Evolutionary conservation across 1,139 yeast genomes (phyloP), one percentile per base, ranked within the genome.

Genomic region (Spathaspora sp.): DNA sequence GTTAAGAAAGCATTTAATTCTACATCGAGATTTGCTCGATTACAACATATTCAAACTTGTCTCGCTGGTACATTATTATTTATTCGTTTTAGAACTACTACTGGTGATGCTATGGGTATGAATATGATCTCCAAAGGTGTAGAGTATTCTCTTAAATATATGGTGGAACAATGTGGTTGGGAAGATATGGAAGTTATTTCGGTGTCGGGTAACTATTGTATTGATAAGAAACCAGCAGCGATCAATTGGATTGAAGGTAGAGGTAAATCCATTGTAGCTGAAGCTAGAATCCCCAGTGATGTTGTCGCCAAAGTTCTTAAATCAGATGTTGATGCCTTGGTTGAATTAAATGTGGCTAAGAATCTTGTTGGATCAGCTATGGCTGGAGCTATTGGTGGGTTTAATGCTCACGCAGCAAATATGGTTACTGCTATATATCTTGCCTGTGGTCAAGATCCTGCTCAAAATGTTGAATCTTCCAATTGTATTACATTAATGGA

Each of bases 81-180:
- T 62, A 86, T 95, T 58, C 83, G 99, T 60, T 93, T 93, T 75
- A 83, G 91, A 64, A 93, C 99, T 24, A 90, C 97, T 38, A 93
- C 99, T 31, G 99, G 99, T 67, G 99, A 93, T 74, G 99, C 99
- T 16, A 93, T 93, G 99, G 99, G 99, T 55, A 93, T 93, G 99
- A 93, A 93, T 65, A 95, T 93, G 99, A 95, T 93, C 55, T 93
- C 99, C 27, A 93, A 93, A 70, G 99, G 99, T 66, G 97, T 89
- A 44, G 99, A 95, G 66, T 77, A 75, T 64, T 81, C 97, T 2
- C 79, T 93, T 61, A 83, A 84, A 55, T 82, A 78, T 64, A 90
- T 93, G 97, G 82, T 79, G 43, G 89, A 86, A 60, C 90, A 86
- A 58, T 86, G 86, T 64, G 98, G 97, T 2, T 93, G 93, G 82